Conservation (phyloP, 768 basidiomycete species). For the Hygrophoropsis aurantiaca region DNA sequence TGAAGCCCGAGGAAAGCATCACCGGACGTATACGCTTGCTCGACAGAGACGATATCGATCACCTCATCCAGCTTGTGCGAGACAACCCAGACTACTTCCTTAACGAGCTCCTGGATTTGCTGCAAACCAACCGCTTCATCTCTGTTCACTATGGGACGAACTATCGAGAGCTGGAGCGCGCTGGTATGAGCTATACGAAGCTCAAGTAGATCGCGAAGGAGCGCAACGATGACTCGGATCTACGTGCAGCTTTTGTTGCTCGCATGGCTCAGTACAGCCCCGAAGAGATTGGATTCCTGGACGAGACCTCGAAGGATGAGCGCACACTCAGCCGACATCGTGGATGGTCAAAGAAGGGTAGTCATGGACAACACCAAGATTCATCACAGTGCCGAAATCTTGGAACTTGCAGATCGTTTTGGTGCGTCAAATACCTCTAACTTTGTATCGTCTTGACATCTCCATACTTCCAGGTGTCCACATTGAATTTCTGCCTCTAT, state of each 20-base stretch:
- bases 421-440: no score
- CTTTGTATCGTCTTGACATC: neutral
- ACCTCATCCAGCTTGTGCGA: conserved; percentile 21
- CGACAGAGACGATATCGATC: conserved; percentile 17
- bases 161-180: conserved; percentile 24
- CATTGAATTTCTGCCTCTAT: conserved; percentile 34
- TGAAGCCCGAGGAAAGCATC: neutral
- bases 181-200: conserved; percentile 28
- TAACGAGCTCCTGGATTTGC: conserved; percentile 24
- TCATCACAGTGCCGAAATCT: conserved; percentile 12
- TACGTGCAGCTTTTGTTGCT: conserved; percentile 21
- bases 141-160: conserved; percentile 34
- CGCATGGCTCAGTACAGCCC: conserved; percentile 28
- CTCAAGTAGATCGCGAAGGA: conserved; percentile 33
- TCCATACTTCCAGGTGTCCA: conserved; percentile 3
- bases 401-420: conserved; percentile 9
- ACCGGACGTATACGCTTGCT: neutral
- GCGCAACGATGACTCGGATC: conserved; percentile 24
- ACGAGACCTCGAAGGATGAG: conserved; percentile 35
- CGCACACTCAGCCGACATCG: conserved; percentile 13
- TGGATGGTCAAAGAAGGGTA: conserved; percentile 23
- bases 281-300: conserved; percentile 35
- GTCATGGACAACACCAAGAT: conserved; percentile 19
- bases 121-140: conserved; percentile 19
- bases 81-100: conserved; percentile 32